Percentiles rank a stretch among this genome's conserved stretches.
Evolutionary conservation across 2,329 filamentous ascomycete genomes (phyloP).

Genomic region (Aspergillus oerlinghausenensis): DNA sequence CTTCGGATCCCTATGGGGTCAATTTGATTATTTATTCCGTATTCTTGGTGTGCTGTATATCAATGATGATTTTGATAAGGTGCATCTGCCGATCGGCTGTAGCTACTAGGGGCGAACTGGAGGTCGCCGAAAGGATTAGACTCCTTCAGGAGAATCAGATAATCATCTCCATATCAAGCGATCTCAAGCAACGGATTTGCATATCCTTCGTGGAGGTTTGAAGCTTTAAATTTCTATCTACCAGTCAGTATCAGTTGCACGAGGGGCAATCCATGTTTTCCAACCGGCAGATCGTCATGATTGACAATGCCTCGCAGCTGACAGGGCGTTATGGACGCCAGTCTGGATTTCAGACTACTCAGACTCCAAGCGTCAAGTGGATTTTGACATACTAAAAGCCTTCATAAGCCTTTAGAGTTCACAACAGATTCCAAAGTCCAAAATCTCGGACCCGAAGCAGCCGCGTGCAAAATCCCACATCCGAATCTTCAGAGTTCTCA

Average conservation of each 20-base stretch:
- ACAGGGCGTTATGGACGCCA: neutral
- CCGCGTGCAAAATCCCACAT: neutral
- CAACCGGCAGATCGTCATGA: neutral
- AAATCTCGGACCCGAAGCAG: too few relatives aligned
- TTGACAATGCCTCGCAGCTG: neutral
- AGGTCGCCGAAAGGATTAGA: neutral
- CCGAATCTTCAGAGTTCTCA: neutral
- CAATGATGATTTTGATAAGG: neutral
- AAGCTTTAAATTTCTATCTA: neutral
- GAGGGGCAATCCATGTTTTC: neutral
- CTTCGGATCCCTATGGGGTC: too few relatives aligned
- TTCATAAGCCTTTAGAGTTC: neutral
- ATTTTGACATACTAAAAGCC: neutral
- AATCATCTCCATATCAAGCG: neutral
- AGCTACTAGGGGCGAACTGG: neutral
- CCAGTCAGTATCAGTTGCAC: neutral
- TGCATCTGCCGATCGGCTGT: neutral
- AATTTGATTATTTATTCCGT: too few relatives aligned
- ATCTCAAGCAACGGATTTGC: neutral
- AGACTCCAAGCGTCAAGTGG: neutral
- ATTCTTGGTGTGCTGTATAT: neutral
- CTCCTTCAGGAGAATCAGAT: neutral
- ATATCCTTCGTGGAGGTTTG: neutral
- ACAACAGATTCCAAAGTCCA: neutral
- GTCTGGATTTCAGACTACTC: neutral